phyloP scores from a whole-genome alignment of 768 basidiomycete genomes.

The Austroboletus eburneus region DNA sequence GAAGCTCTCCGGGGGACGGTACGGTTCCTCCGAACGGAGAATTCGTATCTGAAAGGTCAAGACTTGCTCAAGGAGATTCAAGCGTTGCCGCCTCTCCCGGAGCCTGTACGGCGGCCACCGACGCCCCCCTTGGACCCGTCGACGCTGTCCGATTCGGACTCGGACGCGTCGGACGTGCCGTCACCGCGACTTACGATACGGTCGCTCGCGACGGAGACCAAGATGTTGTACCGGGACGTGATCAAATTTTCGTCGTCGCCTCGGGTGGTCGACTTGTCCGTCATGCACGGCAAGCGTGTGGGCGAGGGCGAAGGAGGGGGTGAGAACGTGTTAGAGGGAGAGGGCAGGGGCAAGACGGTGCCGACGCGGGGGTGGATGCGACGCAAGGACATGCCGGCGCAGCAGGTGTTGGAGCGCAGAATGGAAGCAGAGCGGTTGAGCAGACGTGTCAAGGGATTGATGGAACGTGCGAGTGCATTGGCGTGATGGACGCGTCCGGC shows the following conservation, averaged over 20 bases:
- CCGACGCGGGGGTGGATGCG: constrained; percentile 68
- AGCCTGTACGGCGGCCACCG: constrained; percentile 42
- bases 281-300: constrained; percentile 49
- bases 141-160: constrained; percentile 60
- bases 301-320: constrained; percentile 34
- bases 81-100: constrained; percentile 61
- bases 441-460: constrained; percentile 62
- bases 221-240: constrained; percentile 84
- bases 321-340: no score
- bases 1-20: constrained; percentile 89
- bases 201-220: constrained; percentile 76
- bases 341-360: no score
- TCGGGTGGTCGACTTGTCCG: constrained; percentile 80
- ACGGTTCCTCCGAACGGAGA: constrained; percentile 90
- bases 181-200: constrained; percentile 51
- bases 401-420: constrained; percentile 76
- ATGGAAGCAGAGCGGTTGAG: constrained; percentile 71
- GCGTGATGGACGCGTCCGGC: no score
- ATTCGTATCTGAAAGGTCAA: constrained; percentile 89
- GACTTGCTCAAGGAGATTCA: constrained; percentile 84
- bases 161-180: constrained; percentile 47
- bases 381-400: constrained; percentile 73
- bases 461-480: constrained; percentile 53
- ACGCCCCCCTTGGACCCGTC: constrained; percentile 71
- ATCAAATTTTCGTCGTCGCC: constrained; percentile 81